Conservation (phyloP, 768 basidiomycete genomes). For the Psilocybe azurescens region DNA sequence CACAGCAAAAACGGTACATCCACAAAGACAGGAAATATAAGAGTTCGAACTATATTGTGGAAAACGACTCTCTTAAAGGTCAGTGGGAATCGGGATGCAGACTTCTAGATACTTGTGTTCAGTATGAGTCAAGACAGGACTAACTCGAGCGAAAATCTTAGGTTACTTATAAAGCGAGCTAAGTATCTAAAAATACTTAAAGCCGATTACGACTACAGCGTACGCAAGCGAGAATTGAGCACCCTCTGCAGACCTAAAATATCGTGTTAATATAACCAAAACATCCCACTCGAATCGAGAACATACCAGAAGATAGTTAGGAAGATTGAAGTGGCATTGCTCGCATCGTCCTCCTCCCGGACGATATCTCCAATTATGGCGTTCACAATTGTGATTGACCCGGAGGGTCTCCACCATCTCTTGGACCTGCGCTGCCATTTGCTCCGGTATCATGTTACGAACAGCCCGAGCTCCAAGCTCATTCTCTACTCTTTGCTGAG, state of each 20-base stretch:
- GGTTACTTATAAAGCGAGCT: too few relatives aligned
- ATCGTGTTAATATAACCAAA: background rate
- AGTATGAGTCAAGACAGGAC: too few relatives aligned
- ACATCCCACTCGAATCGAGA: background rate
- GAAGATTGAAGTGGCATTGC: constrained; percentile 45
- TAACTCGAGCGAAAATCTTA: too few relatives aligned
- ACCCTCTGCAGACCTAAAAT: constrained; percentile 38
- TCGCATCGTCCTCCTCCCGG: constrained; percentile 51
- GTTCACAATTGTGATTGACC: constrained; percentile 58
- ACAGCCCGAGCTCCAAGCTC: constrained; percentile 33
- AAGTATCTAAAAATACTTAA: constrained; percentile 12
- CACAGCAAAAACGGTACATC: too few relatives aligned
- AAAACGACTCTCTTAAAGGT: too few relatives aligned
- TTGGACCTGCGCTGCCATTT: constrained; percentile 35
- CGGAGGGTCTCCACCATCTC: constrained; percentile 44
- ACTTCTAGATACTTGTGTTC: too few relatives aligned
- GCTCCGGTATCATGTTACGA: constrained; percentile 30
- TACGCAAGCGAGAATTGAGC: constrained; percentile 41
- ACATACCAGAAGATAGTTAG: constrained; percentile 55
- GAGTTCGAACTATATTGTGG: too few relatives aligned
- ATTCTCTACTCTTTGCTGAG: constrained; percentile 49
- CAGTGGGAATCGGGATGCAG: too few relatives aligned
- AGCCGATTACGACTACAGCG: constrained; percentile 46
- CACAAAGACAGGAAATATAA: too few relatives aligned
- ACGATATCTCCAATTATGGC: constrained; percentile 49